Evolutionary conservation across 176 grass and related monocot genomes (phyloP), one percentile per base, ranked within the genome.

Genomic region (Oryza officinalis): DNA sequence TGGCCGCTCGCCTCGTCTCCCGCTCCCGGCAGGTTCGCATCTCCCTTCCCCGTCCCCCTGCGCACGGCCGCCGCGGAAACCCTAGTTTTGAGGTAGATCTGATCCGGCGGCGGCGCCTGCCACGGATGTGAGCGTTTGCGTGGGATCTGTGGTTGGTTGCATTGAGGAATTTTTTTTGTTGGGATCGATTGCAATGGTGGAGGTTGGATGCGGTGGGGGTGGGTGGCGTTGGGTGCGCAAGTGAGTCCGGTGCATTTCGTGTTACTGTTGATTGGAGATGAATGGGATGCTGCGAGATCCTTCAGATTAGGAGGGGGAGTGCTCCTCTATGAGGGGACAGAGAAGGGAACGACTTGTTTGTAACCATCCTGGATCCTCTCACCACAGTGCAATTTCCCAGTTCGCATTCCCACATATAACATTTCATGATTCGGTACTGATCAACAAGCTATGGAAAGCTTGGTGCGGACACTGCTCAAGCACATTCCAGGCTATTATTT

Each of bases 1-100:
- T 99, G 88, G 91, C 88, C 79, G 82, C 87, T 69, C 96, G 96
- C 80, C 64, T 99, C 59, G 78, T 91, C 52, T 94, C 88, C 81
- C 85, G 93, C 81, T 96, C 93, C 23, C 87, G 93, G 9, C 97
- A 99, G 83, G 97, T 99, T 64, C 45, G 33, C 12, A 17, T 41
- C 12, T 38, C 35, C 74, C 17, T 83, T 14, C 23, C 7, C 2
- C 28, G 67, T 71, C 31, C 14, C 11, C 32, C 30, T 2, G 32
- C 37, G 8, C 27, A 4, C 44, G 12, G 37, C 18, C 2, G 3
- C 10, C 2, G 7, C 15, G 40, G 38, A 31, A 84, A 66, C 76
- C 69, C 70, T 84, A 71, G 30, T 28, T 69, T 65, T 18, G 23
- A 14, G 25, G 31, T 76, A 76, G 80, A 91, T 91, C 85, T 80